Conservation (phyloP, 2,329 filamentous ascomycete genomes). For the Myriosclerotinia curreyana region DNA sequence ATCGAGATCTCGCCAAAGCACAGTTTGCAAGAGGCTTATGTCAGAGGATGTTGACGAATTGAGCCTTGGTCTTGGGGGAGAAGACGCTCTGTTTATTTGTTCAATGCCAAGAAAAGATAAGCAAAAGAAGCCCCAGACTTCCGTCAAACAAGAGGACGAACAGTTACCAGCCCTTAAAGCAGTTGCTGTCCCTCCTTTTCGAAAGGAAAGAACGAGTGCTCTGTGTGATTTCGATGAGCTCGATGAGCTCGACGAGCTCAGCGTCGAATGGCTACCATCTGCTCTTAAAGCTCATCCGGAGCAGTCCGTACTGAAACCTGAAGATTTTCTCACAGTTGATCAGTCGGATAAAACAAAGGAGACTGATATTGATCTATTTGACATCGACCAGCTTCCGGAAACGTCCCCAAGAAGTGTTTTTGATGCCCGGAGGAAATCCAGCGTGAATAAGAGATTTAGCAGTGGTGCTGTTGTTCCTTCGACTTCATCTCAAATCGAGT, state of each 20-base stretch:
- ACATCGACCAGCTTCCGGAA: conserved; percentile 14
- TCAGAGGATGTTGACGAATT: conserved; percentile 36
- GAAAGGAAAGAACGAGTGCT: background rate
- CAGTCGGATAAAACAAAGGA: background rate
- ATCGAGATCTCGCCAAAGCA: conserved; percentile 17
- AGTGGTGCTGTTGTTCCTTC: conserved; percentile 14
- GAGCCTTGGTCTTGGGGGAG: conserved; percentile 26
- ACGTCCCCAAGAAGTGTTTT: conserved; percentile 18
- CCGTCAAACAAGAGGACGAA: background rate
- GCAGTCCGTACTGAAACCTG: background rate
- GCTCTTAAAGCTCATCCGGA: background rate
- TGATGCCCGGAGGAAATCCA: conserved; percentile 6
- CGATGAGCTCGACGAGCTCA: conserved; percentile 20
- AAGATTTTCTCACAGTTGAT: background rate
- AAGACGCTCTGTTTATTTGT: conserved; percentile 31
- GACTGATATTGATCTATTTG: conserved; percentile 5
- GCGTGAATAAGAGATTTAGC: background rate
- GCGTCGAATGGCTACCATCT: conserved; percentile 12
- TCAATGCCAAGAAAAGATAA: conserved; percentile 23
- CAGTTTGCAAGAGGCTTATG: conserved; percentile 2
- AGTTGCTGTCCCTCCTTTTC: background rate
- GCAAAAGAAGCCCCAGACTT: background rate
- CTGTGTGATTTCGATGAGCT: background rate
- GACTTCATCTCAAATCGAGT: conserved; percentile 15
- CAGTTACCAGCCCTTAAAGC: background rate